These are phyloP conservation scores for Ascocoryne sarcoides DNA, from an alignment of 2,329 filamentous ascomycete species.

Conservation along the genomic window DNA sequence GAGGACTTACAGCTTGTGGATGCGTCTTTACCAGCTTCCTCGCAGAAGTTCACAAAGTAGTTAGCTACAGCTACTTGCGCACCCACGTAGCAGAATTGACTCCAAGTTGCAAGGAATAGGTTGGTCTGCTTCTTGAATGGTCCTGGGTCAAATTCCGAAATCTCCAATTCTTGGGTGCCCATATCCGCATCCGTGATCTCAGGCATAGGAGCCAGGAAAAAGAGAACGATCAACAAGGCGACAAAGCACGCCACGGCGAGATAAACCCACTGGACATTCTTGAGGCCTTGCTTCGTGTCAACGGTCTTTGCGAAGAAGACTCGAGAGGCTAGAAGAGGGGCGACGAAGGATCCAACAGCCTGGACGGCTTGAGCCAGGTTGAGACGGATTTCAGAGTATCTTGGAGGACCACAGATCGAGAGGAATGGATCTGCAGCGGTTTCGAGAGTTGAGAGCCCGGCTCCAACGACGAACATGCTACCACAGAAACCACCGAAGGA, in stretches of 20 bases:
- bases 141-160: constrained; percentile 40
- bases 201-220: constrained; percentile 52
- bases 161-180: constrained; percentile 46
- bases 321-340: constrained; percentile 63
- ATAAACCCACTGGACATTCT: constrained; percentile 67
- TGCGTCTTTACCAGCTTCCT: constrained; percentile 44
- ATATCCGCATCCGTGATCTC: constrained; percentile 68
- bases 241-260: constrained; percentile 66
- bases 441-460: constrained; percentile 65
- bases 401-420: constrained; percentile 53
- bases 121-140: constrained; percentile 64
- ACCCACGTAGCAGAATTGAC: constrained; percentile 73
- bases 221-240: constrained; percentile 55
- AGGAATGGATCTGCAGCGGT: constrained; percentile 61
- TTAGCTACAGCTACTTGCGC: constrained; percentile 58
- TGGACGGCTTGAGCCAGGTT: constrained; percentile 73
- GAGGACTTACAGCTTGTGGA: constrained; percentile 23
- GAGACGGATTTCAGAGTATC: constrained; percentile 65
- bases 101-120: constrained; percentile 65
- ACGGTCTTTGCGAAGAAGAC: constrained; percentile 63
- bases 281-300: constrained; percentile 33
- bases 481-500: constrained; percentile 69
- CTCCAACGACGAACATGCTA: constrained; percentile 65
- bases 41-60: constrained; percentile 67
- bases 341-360: constrained; percentile 64